Evolutionary conservation across 129 eudicot species (phyloP).

Genomic region (Lactuca sativa): DNA sequence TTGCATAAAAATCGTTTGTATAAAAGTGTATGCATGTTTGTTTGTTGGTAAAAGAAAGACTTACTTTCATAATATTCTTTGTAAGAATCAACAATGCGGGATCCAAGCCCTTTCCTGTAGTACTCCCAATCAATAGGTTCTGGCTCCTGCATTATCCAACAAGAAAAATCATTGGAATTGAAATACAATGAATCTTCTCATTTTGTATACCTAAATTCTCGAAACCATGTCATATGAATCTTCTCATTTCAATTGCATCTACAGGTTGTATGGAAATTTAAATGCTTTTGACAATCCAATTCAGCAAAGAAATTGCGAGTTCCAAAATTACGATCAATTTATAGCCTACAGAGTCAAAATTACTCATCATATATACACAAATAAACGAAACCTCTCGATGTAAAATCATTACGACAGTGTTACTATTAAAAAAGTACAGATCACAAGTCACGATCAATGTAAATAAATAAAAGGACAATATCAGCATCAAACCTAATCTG

Average conservation of each 20-base stretch:
- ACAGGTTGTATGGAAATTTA: too few relatives aligned
- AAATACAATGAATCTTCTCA: background rate
- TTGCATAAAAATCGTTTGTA: conserved; percentile 4
- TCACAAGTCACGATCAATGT: background rate
- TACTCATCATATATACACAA: background rate
- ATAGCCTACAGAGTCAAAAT: too few relatives aligned
- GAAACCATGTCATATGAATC: too few relatives aligned
- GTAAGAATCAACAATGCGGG: conserved; percentile 73
- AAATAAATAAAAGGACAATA: background rate
- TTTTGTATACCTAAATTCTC: too few relatives aligned
- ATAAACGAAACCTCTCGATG: background rate
- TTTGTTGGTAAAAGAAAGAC: conserved; percentile 5
- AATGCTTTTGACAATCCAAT: too few relatives aligned
- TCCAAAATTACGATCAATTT: background rate
- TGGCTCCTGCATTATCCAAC: conserved; percentile 59
- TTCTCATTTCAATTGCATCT: too few relatives aligned
- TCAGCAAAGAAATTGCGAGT: too few relatives aligned
- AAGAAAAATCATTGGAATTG: background rate
- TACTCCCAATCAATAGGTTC: conserved; percentile 87
- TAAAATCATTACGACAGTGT: background rate
- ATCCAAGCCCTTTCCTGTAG: conserved; percentile 78
- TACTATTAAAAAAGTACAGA: background rate
- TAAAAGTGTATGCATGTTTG: background rate
- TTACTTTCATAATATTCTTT: conserved; percentile 81
- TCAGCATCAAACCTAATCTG: conserved; percentile 7